Evolutionary conservation across 148 eudicot species (phyloP).

Genomic region (Polygonum aviculare): DNA sequence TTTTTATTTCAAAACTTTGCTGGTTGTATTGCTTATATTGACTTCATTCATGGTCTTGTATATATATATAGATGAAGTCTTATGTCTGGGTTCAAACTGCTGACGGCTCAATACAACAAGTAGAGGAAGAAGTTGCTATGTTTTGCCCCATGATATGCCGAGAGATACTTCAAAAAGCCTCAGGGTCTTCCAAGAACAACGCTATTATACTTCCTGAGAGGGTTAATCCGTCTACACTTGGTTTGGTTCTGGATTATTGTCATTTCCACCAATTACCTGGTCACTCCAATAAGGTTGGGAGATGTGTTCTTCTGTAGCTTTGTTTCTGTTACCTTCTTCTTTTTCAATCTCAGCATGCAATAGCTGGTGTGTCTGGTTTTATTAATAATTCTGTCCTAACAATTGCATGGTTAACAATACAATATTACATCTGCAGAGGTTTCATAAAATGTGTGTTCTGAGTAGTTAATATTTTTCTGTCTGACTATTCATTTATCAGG

Average conservation of each 20-base stretch:
- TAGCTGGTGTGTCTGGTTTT: neutral
- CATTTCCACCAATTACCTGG: constrained; percentile 80
- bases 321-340: neutral
- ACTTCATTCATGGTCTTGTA: constrained; percentile 10
- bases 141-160: constrained; percentile 70
- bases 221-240: constrained; percentile 56
- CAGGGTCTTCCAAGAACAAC: constrained; percentile 71
- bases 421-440: neutral
- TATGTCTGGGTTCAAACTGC: constrained; percentile 81
- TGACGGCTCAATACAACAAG: constrained; percentile 80
- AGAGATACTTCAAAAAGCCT: constrained; percentile 67
- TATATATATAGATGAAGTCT: constrained; percentile 58
- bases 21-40: neutral
- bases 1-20: neutral
- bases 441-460: neutral
- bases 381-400: neutral
- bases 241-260: constrained; percentile 66
- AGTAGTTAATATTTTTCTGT: neutral
- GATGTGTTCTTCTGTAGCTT: constrained; percentile 4
- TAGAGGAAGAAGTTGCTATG: constrained; percentile 89
- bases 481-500: constrained; percentile 27
- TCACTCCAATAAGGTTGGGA: constrained; percentile 69
- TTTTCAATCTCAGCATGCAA: neutral
- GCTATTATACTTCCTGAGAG: constrained; percentile 74
- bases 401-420: neutral